Base-by-base conservation (phyloP, 805 yeast species). In the Hanseniaspora lindneri region DNA sequence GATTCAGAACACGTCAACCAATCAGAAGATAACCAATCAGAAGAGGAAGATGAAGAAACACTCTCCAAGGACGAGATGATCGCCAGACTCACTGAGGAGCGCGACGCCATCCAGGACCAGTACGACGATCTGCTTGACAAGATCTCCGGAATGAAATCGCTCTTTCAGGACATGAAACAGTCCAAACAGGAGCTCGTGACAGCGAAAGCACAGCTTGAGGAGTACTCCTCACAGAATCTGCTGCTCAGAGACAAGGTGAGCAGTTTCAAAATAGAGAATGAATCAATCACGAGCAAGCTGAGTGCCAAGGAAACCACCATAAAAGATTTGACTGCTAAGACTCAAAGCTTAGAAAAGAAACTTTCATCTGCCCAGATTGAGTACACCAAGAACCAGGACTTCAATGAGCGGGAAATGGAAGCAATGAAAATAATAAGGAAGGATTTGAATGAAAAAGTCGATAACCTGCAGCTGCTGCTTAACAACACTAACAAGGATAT, bases 121-220 rank as follows among this genome's bases (percentile, higher is more conserved):
- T 80, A 82, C 57, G 80, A 80, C 52, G 68, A 73, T 4, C 62
- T 83, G 28, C 61, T 83, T 51, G 75, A 75, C 53, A 72, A 80
- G 59, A 60, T 83, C 16, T 74, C 85, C 1, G 74, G 83, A 2
- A 82, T 83, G 89, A 83, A 81, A 54, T 66, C 79, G 0, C 73
- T 83, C 2, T 83, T 83, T 61, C 70, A 66, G 34, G 82, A 83
- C 54, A 80, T 82, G 84, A 80, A 82, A 58, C 80, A 75, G 50
- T 67, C 85, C 0, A 80, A 82, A 57, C 64, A 61, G 2, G 83
- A 81, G 54, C 65, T 83, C 17, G 84, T 74, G 36, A 66, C 65
- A 4, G 69, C 74, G 1, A 74, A 75, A 54, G 74, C 70, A 16
- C 75, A 74, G 53, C 61, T 76, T 44, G 65, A 62, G 59, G 65